Evolutionary conservation across 805 yeast species (phyloP).

Genomic region (Scheffersomyces stipitis): DNA sequence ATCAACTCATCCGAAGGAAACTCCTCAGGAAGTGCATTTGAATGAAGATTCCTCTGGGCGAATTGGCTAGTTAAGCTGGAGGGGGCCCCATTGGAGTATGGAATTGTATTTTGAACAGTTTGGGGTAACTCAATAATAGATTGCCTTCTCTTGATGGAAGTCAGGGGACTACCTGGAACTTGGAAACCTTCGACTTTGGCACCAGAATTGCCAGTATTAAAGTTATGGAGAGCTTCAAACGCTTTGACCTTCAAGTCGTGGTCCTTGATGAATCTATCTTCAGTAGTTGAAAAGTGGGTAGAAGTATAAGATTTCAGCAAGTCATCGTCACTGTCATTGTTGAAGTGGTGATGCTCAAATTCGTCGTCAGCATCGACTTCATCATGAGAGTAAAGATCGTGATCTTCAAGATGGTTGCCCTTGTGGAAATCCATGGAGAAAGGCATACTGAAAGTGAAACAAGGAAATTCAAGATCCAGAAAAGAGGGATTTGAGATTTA

Average conservation of each 20-base stretch:
- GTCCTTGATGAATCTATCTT: constrained; percentile 62
- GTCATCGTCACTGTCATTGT: constrained; percentile 16
- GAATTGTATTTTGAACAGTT: constrained; percentile 13
- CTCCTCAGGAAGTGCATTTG: constrained; percentile 42
- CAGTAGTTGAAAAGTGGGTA: constrained; percentile 64
- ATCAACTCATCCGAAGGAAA: constrained; percentile 68
- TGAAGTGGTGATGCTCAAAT: constrained; percentile 3
- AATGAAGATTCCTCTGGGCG: background rate
- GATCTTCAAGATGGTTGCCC: background rate
- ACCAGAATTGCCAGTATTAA: constrained; percentile 36
- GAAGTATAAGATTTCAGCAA: constrained; percentile 35
- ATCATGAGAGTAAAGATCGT: constrained; percentile 1
- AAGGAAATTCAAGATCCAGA: too few relatives aligned
- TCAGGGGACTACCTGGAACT: constrained; percentile 6
- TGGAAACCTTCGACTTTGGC: constrained; percentile 40
- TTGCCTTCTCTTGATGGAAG: constrained; percentile 26
- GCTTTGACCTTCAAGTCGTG: constrained; percentile 69
- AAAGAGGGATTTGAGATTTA: too few relatives aligned
- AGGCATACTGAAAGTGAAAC: too few relatives aligned
- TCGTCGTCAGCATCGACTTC: constrained; percentile 1
- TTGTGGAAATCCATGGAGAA: background rate
- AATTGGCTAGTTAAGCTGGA: too few relatives aligned
- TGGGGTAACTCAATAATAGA: constrained; percentile 42
- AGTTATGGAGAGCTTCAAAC: constrained; percentile 43
- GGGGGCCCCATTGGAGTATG: constrained; percentile 7